A percentile compares a stretch with the other conserved stretches of the same genome.
Evolutionary conservation across 1,284 basidiomycete species (phyloP).

Genomic region (Sporisorium scitamineum): DNA sequence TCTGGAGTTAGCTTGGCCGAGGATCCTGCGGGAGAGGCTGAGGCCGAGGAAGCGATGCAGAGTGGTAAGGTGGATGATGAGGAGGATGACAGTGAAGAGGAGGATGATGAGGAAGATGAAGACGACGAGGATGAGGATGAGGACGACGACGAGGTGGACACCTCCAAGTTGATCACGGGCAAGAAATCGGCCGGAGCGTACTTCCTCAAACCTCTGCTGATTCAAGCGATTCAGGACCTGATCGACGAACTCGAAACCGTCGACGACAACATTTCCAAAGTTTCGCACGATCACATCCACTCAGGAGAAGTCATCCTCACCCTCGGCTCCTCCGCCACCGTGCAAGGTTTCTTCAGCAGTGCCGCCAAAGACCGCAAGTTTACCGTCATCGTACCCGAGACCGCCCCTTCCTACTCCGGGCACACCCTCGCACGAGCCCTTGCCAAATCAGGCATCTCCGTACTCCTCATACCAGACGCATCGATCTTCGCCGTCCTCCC

Average conservation of each 20-base stretch:
- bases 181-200: conserved; percentile 47
- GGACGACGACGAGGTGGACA: conserved; percentile 6
- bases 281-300: conserved; percentile 94
- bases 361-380: conserved; percentile 92
- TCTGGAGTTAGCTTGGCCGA: conserved; percentile 21
- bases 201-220: conserved; percentile 70
- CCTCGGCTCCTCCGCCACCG: conserved; percentile 85
- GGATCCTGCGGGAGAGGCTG: conserved; percentile 34
- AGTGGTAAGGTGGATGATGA: neutral
- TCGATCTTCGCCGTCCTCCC: conserved; percentile 96
- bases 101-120: conserved; percentile 7
- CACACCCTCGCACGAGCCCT: conserved; percentile 80
- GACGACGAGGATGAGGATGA: conserved; percentile 8
- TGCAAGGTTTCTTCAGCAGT: conserved; percentile 91
- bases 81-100: conserved; percentile 24
- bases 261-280: conserved; percentile 92
- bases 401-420: conserved; percentile 89
- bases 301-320: conserved; percentile 97
- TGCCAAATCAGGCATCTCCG: conserved; percentile 85
- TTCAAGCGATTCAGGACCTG: conserved; percentile 76
- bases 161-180: conserved; percentile 24
- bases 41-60: conserved; percentile 40
- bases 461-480: conserved; percentile 93
- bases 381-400: conserved; percentile 95
- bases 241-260: conserved; percentile 95